A percentile compares a stretch with the other conserved stretches of the same genome.
Conservation (phyloP, 2,329 filamentous ascomycete species). For the Ceratocystis papillata region DNA sequence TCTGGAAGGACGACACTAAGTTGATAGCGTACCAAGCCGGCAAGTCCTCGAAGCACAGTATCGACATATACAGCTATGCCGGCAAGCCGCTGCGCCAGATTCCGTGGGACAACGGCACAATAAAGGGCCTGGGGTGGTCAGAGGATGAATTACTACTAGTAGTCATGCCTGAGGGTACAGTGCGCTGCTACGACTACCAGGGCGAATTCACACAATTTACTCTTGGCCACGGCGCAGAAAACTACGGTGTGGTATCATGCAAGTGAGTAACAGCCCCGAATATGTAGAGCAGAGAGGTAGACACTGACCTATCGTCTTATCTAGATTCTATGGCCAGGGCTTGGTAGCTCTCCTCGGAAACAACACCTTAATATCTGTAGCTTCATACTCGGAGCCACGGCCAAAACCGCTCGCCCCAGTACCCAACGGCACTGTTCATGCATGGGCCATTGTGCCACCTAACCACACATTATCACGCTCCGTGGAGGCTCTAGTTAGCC, state of each 20-base stretch:
- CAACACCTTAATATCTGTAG: constrained; percentile 77
- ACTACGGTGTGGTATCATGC: constrained; percentile 77
- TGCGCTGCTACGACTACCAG: constrained; percentile 85
- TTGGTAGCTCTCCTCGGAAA: constrained; percentile 86
- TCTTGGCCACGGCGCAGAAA: constrained; percentile 78
- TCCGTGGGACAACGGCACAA: constrained; percentile 79
- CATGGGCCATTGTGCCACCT: constrained; percentile 83
- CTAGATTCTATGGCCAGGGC: constrained; percentile 72
- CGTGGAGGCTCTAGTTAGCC: constrained; percentile 81
- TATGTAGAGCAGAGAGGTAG: constrained; percentile 8
- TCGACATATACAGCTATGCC: constrained; percentile 89
- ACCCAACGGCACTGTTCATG: constrained; percentile 67
- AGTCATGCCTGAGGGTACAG: constrained; percentile 78
- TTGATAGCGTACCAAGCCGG: constrained; percentile 65
- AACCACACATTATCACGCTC: constrained; percentile 81
- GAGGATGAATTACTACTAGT: constrained; percentile 88
- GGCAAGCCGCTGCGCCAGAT: constrained; percentile 79
- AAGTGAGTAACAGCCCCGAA: constrained; percentile 34
- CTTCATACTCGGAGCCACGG: constrained; percentile 79
- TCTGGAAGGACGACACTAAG: constrained; percentile 82
- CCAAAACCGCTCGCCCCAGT: constrained; percentile 69
- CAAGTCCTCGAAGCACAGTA: constrained; percentile 64
- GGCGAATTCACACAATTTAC: constrained; percentile 93
- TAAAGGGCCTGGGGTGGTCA: constrained; percentile 89
- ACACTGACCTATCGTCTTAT: not conserved